Evolutionary conservation across 1,284 basidiomycete genomes (phyloP).

Genomic region (Sutorius eximius): DNA sequence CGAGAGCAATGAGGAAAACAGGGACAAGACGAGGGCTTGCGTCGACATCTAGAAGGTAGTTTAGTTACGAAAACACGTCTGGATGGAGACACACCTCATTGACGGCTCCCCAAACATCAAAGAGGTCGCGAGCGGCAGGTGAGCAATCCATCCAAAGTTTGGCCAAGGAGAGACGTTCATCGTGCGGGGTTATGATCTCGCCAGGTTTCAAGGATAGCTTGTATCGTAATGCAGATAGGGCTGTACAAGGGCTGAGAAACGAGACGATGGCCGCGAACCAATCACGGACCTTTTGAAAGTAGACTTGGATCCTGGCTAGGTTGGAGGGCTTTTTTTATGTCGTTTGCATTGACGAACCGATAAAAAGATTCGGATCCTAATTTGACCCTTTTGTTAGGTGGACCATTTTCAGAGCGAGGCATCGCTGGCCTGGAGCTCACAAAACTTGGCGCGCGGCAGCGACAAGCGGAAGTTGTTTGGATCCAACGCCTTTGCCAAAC

Average conservation of each 20-base stretch:
- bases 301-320: conserved; percentile 17
- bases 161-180: conserved; percentile 57
- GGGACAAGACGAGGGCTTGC: conserved; percentile 47
- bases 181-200: conserved; percentile 42
- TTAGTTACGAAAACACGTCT: conserved; percentile 8
- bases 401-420: conserved; percentile 5
- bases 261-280: background rate
- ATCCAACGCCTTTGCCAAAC: conserved; percentile 30
- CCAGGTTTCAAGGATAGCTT: conserved; percentile 25
- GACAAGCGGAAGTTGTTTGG: conserved; percentile 25
- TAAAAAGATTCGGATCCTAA: background rate
- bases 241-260: conserved; percentile 31
- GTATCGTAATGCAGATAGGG: conserved; percentile 43
- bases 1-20: conserved; percentile 55
- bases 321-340: conserved; percentile 26
- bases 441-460: background rate
- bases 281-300: conserved; percentile 28
- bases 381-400: conserved; percentile 17
- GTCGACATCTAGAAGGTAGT: conserved; percentile 37
- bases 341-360: conserved; percentile 22
- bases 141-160: conserved; percentile 60
- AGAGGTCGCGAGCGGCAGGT: conserved; percentile 58
- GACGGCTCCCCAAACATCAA: conserved; percentile 57
- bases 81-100: conserved; percentile 43
- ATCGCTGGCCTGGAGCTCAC: conserved; percentile 6